Conservation (phyloP, 2,329 filamentous ascomycete species). For the Penicillium sp. region DNA sequence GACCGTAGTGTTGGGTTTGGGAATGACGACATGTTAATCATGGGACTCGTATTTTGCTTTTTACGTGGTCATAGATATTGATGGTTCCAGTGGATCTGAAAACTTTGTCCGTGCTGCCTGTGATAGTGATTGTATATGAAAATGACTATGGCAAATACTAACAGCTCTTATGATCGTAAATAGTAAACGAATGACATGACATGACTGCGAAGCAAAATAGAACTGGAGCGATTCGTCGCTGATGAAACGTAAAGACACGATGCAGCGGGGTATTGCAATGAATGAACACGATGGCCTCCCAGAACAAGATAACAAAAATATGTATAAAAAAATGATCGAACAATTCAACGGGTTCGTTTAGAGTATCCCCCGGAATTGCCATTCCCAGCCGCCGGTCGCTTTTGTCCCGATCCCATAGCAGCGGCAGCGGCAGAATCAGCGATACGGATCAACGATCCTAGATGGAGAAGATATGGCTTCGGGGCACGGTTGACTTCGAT, state of each 20-base stretch:
- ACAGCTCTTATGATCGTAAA: background rate
- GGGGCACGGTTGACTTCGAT: constrained; percentile 46
- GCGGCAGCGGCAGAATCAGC: constrained; percentile 24
- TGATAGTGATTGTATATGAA: background rate
- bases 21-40: constrained; percentile 19
- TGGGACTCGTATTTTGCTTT: background rate
- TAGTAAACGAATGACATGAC: constrained; percentile 1
- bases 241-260: constrained; percentile 10
- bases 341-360: constrained; percentile 34
- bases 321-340: constrained; percentile 5
- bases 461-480: constrained; percentile 34
- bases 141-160: background rate
- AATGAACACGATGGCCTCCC: constrained; percentile 24
- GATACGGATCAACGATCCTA: constrained; percentile 32
- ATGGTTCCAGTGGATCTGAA: background rate
- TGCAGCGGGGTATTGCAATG: constrained; percentile 27
- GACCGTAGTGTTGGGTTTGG: constrained; percentile 15
- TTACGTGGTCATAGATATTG: background rate
- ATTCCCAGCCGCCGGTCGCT: constrained; percentile 31
- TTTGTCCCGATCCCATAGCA: constrained; percentile 26
- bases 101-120: background rate
- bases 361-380: constrained; percentile 29
- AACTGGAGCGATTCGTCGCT: constrained; percentile 10
- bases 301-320: constrained; percentile 13
- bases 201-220: constrained; percentile 1